Base-by-base conservation (phyloP, 306 rosid species). In the Glycine soja region DNA sequence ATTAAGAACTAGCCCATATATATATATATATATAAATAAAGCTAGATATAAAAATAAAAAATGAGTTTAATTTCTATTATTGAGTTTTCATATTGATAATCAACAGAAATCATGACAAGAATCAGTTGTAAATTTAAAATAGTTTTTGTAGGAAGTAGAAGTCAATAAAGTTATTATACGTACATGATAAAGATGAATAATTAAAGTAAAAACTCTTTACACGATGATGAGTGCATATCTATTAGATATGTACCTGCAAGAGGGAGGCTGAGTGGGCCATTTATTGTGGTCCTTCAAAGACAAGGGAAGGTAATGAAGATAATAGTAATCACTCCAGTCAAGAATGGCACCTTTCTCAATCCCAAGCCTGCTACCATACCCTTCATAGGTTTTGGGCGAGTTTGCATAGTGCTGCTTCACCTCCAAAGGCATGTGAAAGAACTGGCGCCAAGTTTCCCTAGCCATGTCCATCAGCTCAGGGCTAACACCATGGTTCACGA, bases 321-420 rank as follows among this genome's bases (percentile, higher is more conserved):
- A 94, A 42, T 90, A 94, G 54, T 94, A 94, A 70, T 94, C 98
- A 74, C 97, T 90, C 98, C 97, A 94, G 71, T 94, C 98, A 59
- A 94, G 95, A 87, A 90, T 84, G 58, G 97, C 97, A n/a, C 90
- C 97, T 56, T 87, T 91, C 38, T 91, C 83, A 15, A 94, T 69
- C 1, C 97, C 98, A 12, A 92, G 88, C 7, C 98, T 88, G 68
- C 97, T 92, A 4, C 98, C 98, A 77, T 94, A 94, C 0, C 98
- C 98, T 77, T 94, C 98, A 43, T 94, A 94, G 11, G 98, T 94
- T 65, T 45, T 89, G 0, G 98, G 98, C 0, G 89, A 89, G 76
- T 93, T 93, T 2, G 95, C 93, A 69, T 90, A 88, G 5, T 56
- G 63, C 13, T 91, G 97, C 57, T 93, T 93, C 42, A 74, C 54